A percentile compares a stretch with the other conserved stretches of the same genome.
phyloP scores from a whole-genome alignment of 495 filamentous ascomycete species.

The Entonaema liquescens region DNA sequence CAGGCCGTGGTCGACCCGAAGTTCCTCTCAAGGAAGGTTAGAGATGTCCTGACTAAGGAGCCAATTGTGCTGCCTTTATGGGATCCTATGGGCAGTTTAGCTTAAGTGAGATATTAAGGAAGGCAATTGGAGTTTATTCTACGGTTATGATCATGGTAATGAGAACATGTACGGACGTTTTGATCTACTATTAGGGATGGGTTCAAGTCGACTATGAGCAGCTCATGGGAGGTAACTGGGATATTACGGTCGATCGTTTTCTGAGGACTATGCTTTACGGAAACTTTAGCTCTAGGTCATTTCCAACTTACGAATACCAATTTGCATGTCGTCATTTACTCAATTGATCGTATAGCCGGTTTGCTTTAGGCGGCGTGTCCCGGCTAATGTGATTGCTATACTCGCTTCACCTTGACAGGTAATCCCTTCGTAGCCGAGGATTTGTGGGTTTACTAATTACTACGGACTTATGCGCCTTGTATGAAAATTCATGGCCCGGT shows the following conservation, averaged over 20 bases:
- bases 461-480: neutral
- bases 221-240: neutral
- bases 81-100: conserved; percentile 90
- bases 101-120: conserved; percentile 51
- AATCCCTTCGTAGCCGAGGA: neutral
- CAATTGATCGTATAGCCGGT: neutral
- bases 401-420: neutral
- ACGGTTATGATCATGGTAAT: neutral
- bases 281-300: neutral
- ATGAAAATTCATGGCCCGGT: neutral
- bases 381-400: neutral
- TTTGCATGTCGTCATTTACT: neutral
- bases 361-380: neutral
- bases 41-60: conserved; percentile 72
- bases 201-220: neutral
- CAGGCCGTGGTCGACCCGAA: conserved; percentile 84
- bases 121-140: neutral
- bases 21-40: conserved; percentile 70
- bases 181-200: neutral
- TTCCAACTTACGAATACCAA: neutral
- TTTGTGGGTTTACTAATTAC: neutral
- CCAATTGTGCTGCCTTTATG: conserved; percentile 77
- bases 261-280: neutral
- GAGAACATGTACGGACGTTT: conserved; percentile 6
- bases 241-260: neutral